Conservation (phyloP, 257 asterid genomes). For the Eucommia ulmoides region DNA sequence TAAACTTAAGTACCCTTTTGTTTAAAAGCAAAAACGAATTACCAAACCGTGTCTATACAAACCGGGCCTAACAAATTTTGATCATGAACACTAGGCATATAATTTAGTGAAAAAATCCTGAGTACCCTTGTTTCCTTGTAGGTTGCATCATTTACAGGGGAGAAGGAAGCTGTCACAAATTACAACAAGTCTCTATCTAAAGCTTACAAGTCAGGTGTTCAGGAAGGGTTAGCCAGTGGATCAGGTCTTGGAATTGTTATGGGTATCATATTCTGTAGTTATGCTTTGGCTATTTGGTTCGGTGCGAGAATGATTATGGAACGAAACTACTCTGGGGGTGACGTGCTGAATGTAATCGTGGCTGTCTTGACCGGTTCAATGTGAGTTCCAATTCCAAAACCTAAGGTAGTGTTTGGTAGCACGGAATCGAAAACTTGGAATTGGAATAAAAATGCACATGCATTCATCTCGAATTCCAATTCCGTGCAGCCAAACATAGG, state of each 20-base stretch:
- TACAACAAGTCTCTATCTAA: background rate
- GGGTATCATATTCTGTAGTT: background rate
- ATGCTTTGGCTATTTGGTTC: background rate
- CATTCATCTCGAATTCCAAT: too few species aligned
- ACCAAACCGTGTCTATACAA: too few species aligned
- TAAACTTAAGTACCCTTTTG: too few species aligned
- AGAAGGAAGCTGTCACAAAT: background rate
- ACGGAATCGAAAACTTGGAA: background rate
- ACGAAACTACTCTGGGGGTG: background rate
- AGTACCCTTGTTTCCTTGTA: background rate
- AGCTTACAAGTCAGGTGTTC: background rate
- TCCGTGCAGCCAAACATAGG: too few species aligned
- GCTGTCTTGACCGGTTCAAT: background rate
- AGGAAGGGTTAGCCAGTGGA: background rate
- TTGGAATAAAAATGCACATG: too few species aligned
- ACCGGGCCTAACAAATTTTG: too few species aligned
- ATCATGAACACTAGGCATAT: too few species aligned
- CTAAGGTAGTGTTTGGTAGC: background rate
- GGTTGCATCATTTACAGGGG: conserved; percentile 4
- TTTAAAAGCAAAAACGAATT: too few species aligned
- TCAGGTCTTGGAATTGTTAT: background rate
- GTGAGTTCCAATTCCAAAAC: background rate
- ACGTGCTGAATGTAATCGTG: background rate
- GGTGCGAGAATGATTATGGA: background rate
- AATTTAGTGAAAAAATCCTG: too few species aligned